Evolutionary conservation across 192 early-diverging fungal genomes (phyloP).

Genomic region (Kickxella alabastrina): DNA sequence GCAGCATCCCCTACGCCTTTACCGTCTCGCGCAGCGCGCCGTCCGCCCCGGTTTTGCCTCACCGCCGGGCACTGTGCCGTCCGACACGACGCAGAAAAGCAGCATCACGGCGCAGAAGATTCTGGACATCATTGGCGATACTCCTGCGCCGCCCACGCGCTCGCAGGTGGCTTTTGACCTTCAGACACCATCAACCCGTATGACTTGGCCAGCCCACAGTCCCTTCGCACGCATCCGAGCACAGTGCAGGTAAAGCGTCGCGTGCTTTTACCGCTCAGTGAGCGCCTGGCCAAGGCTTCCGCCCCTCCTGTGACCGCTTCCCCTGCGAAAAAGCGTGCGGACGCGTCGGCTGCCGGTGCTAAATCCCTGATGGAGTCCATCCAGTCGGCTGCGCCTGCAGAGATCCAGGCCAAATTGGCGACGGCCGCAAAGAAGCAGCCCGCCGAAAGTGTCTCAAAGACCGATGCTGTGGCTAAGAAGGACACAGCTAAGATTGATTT

Average conservation of each 20-base stretch:
- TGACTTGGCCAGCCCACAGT: slow-evolving; percentile 35
- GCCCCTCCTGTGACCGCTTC: not conserved
- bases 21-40: slow-evolving; percentile 8
- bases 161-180: slow-evolving; percentile 13
- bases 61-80: too few species aligned
- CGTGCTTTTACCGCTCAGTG: slow-evolving; percentile 32
- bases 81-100: slow-evolving; percentile 10
- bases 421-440: not conserved
- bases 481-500: not conserved
- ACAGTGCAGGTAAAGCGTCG: slow-evolving; percentile 28
- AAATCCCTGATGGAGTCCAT: slow-evolving; percentile 31
- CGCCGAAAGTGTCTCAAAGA: not conserved
- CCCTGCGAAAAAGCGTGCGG: not conserved
- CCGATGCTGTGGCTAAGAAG: not conserved
- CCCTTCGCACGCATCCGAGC: slow-evolving; percentile 28
- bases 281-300: slow-evolving; percentile 18
- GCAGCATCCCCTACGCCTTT: slow-evolving; percentile 30
- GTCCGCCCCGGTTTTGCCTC: not conserved
- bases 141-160: slow-evolving; percentile 27
- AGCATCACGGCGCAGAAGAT: slow-evolving; percentile 45
- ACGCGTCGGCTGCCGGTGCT: slow-evolving; percentile 1
- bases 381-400: slow-evolving; percentile 39
- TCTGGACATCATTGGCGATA: slow-evolving; percentile 43
- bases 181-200: slow-evolving; percentile 31
- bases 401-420: slow-evolving; percentile 21